Evolutionary conservation across 2,329 filamentous ascomycete genomes (phyloP).

Genomic region (Aspergillus latus): DNA sequence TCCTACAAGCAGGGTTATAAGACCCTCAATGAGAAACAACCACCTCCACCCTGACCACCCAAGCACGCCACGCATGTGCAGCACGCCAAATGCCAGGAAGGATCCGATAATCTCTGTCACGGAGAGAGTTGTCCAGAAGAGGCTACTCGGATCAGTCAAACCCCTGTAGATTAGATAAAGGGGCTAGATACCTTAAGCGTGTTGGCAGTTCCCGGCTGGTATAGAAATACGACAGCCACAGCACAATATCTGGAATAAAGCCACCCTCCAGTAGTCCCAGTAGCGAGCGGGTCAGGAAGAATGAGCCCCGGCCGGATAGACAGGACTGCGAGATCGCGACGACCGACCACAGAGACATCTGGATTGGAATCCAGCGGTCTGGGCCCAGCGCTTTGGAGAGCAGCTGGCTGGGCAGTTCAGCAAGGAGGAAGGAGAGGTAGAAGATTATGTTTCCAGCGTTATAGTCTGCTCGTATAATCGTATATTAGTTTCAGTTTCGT

Average conservation of each 20-base stretch:
- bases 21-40: constrained; percentile 58
- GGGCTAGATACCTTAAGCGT: constrained; percentile 48
- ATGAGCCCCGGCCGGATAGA: constrained; percentile 42
- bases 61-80: constrained; percentile 35
- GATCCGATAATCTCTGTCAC: constrained; percentile 36
- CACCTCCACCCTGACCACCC: constrained; percentile 47
- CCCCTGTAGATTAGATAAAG: not conserved
- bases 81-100: constrained; percentile 38
- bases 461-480: constrained; percentile 49
- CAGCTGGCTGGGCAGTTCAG: constrained; percentile 60
- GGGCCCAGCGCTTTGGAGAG: constrained; percentile 56
- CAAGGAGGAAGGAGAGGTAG: constrained; percentile 53
- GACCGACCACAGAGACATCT: constrained; percentile 54
- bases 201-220: constrained; percentile 63
- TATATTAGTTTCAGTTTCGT: constrained; percentile 39
- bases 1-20: constrained; percentile 55
- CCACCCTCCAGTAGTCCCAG: constrained; percentile 50
- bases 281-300: constrained; percentile 42
- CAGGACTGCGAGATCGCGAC: constrained; percentile 50
- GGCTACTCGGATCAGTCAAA: constrained; percentile 36
- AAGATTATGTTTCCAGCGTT: constrained; percentile 56
- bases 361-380: constrained; percentile 57
- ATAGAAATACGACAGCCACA: constrained; percentile 71
- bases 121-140: constrained; percentile 66
- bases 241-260: constrained; percentile 61